Evolutionary conservation across 768 basidiomycete species (phyloP).

Genomic region (Dentipellis sp.): DNA sequence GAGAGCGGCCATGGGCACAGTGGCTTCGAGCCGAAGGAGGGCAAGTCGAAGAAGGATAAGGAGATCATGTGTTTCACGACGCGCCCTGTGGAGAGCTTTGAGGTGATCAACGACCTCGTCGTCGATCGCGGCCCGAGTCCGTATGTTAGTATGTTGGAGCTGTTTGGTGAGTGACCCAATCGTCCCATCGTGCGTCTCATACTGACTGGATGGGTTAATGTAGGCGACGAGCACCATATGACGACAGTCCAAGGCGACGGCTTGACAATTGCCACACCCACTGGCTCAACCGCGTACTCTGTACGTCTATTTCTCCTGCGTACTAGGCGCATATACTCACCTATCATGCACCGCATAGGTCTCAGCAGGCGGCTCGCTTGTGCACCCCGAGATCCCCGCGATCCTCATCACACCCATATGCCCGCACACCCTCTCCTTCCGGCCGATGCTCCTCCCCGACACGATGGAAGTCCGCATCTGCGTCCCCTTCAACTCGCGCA

Average conservation of each 20-base stretch:
- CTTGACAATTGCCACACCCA: slow-evolving; percentile 88
- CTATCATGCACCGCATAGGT: slow-evolving; percentile 27
- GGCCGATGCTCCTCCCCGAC: slow-evolving; percentile 97
- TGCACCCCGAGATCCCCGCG: slow-evolving; percentile 96
- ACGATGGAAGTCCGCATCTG: slow-evolving; percentile 98
- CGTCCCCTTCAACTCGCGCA: slow-evolving; percentile 97
- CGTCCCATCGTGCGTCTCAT: neutral
- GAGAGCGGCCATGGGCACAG: slow-evolving; percentile 61
- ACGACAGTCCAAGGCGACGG: slow-evolving; percentile 99
- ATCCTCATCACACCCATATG: slow-evolving; percentile 96
- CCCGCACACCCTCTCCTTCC: slow-evolving; percentile 96
- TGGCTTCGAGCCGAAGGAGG: slow-evolving; percentile 26
- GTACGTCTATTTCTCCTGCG: slow-evolving; percentile 34
- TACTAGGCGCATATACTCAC: slow-evolving; percentile 5
- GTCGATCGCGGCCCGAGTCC: slow-evolving; percentile 98
- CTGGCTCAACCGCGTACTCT: slow-evolving; percentile 97
- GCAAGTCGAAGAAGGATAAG: slow-evolving; percentile 66
- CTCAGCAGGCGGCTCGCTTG: slow-evolving; percentile 95
- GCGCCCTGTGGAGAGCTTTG: slow-evolving; percentile 90
- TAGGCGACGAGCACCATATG: slow-evolving; percentile 98
- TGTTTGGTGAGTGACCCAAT: slow-evolving; percentile 69
- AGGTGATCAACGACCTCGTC: slow-evolving; percentile 92
- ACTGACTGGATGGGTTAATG: slow-evolving; percentile 4
- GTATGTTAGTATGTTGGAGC: slow-evolving; percentile 89
- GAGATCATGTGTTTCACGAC: slow-evolving; percentile 99